Base-by-base conservation (phyloP, 805 yeast species). In the Myxozyma kluyveri region DNA sequence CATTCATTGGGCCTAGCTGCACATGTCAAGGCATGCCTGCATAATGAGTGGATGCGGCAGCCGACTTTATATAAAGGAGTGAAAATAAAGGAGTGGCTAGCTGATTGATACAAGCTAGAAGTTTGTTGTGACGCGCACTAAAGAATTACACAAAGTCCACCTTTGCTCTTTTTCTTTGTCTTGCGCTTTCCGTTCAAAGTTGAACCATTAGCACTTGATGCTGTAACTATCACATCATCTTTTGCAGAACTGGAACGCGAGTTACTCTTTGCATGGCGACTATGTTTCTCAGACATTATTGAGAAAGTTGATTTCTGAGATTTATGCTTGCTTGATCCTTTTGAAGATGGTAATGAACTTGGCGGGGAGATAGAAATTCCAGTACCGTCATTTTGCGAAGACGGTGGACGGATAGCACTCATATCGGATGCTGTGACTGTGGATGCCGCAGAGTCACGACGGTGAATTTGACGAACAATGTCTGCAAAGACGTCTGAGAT, bases 381-480 rank as follows among this genome's bases (percentile, higher is more conserved):
- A n/a, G n/a, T 19, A 19, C 22, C 46, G 32, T 22, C 46, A 47
- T 10, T 35, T 17, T 4, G 42, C 35, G 17, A 31, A 32, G 5
- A 44, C 35, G 4, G 31, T 40, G 17, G 33, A 12, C 24, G 50
- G 37, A 10, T 9, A 22, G 21, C 21, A 6, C 24, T 26, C 9
- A 29, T 24, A 4, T 38, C 44, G 12, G 36, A 41, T 12, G 32
- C 35, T 5, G 44, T 47, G 6, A 49, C 47, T 43, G 53, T n/a
- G n/a, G n/a, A 59, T 27, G 48, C 42, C 7, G 61, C 64, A 9
- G 71, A 66, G 45, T 86, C 95, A 57, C 84, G 82, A 61, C 89
- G 76, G 78, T 85, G 87, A 52, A 90, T 88, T 64, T 88, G 96
- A 66, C 96, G 80, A 17, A 53, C 60, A 4, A 56, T 33, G 37